Percentiles rank a stretch among this genome's conserved stretches.
These are phyloP conservation scores for Hypoxylon trugodes DNA, from an alignment of 495 filamentous ascomycete genomes.

Conservation along the genomic window DNA sequence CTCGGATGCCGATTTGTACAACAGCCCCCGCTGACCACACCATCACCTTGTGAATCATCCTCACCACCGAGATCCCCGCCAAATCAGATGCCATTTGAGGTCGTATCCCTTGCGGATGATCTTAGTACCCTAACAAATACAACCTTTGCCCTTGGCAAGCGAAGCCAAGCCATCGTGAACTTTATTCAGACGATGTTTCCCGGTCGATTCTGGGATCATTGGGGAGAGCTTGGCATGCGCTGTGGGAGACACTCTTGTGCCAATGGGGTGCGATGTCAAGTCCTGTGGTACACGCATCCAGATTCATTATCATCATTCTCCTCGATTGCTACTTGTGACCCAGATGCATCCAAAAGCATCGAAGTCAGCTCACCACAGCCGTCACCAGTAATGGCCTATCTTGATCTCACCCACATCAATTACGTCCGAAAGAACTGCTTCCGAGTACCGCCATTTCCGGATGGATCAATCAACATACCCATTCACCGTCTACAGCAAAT, in stretches of 20 bases:
- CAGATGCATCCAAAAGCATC: slow-evolving; percentile 29
- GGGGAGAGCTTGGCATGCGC: slow-evolving; percentile 47
- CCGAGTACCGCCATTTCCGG: slow-evolving; percentile 40
- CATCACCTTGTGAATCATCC: slow-evolving; percentile 25
- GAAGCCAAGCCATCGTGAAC: slow-evolving; percentile 44
- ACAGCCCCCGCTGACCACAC: slow-evolving; percentile 43
- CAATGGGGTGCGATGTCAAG: slow-evolving; percentile 45
- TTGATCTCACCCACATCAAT: slow-evolving; percentile 48
- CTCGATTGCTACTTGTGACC: slow-evolving; percentile 45
- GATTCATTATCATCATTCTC: slow-evolving; percentile 44
- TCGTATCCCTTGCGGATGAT: background rate
- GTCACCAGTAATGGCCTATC: slow-evolving; percentile 52
- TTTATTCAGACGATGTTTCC: slow-evolving; percentile 51
- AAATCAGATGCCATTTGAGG: background rate
- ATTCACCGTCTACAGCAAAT: slow-evolving; percentile 48
- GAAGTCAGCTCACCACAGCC: slow-evolving; percentile 2
- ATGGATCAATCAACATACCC: slow-evolving; percentile 41
- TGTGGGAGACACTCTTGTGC: slow-evolving; percentile 46
- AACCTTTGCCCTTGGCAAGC: slow-evolving; percentile 18
- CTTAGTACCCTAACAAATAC: slow-evolving; percentile 47
- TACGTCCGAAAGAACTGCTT: slow-evolving; percentile 46
- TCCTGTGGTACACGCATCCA: slow-evolving; percentile 48
- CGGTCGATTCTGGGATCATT: slow-evolving; percentile 16
- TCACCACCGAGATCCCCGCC: slow-evolving; percentile 1
- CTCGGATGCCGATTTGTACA: slow-evolving; percentile 51